These are phyloP conservation scores for Tilletiaria anomala DNA, from an alignment of 1,284 basidiomycete genomes.

Conservation along the genomic window DNA sequence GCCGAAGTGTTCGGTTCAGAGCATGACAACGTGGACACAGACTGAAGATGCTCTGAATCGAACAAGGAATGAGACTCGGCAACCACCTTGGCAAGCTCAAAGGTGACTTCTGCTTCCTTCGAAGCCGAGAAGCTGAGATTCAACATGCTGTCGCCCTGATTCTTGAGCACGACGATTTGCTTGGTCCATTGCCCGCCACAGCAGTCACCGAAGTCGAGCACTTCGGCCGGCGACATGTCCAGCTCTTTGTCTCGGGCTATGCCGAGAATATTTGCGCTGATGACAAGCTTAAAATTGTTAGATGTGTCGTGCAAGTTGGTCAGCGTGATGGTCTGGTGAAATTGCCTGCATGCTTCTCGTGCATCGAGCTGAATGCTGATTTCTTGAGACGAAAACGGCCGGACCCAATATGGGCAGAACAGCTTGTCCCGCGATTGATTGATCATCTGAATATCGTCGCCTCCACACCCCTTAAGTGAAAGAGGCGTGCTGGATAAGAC, in stretches of 20 bases:
- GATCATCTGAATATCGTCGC: not conserved
- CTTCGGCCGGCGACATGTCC: conserved; percentile 41
- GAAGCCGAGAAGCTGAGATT: conserved; percentile 43
- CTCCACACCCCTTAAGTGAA: not conserved
- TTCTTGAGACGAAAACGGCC: conserved; percentile 9
- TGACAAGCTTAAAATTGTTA: conserved; percentile 24
- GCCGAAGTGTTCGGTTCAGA: no score
- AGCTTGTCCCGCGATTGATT: not conserved
- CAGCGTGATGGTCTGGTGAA: conserved; percentile 32
- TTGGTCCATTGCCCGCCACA: conserved; percentile 44
- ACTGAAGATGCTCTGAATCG: no score
- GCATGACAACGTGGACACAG: no score
- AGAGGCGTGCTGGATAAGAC: not conserved
- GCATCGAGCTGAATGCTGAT: conserved; percentile 15
- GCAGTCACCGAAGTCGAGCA: conserved; percentile 44
- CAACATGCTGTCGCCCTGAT: conserved; percentile 41
- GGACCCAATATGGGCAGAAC: conserved; percentile 10
- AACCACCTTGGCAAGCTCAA: conserved; percentile 35
- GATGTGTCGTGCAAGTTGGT: conserved; percentile 26
- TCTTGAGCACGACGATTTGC: conserved; percentile 43
- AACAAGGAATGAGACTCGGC: no score
- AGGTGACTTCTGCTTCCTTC: conserved; percentile 42
- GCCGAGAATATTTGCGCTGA: conserved; percentile 35
- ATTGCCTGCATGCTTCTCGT: conserved; percentile 20
- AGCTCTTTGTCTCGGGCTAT: conserved; percentile 40